Evolutionary conservation across 441 rosid species (phyloP).

Genomic region (Melastoma candidum): DNA sequence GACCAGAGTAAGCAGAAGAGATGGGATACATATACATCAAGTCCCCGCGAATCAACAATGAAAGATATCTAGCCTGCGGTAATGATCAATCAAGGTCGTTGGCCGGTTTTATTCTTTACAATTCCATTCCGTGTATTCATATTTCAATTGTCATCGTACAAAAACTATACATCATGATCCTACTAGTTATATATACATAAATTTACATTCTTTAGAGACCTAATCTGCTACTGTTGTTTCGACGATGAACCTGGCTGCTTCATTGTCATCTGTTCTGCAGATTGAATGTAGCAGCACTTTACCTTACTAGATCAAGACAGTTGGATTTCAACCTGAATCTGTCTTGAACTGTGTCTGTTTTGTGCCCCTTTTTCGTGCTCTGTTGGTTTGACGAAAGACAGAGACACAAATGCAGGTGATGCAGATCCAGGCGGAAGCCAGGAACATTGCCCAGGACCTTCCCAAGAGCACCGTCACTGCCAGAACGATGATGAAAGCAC

Average conservation of each 20-base stretch:
- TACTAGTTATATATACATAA: too few species aligned
- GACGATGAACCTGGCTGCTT: too few species aligned
- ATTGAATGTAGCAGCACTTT: too few species aligned
- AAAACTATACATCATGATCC: too few species aligned
- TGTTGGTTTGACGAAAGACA: constrained; percentile 1
- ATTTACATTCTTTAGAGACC: too few species aligned
- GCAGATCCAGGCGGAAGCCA: constrained; percentile 27
- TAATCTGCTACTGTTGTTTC: too few species aligned
- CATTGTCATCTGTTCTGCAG: too few species aligned
- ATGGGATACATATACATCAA: constrained; percentile 20
- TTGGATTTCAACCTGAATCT: too few species aligned
- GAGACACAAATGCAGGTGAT: constrained; percentile 13
- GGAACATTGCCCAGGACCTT: constrained; percentile 29
- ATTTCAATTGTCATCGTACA: not conserved
- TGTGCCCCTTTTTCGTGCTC: constrained; percentile 1
- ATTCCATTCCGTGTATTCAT: constrained; percentile 1
- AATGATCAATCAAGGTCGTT: not conserved
- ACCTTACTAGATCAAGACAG: too few species aligned
- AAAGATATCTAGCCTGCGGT: constrained; percentile 1
- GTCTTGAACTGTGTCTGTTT: too few species aligned
- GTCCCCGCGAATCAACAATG: constrained; percentile 26
- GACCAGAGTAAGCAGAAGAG: constrained; percentile 21
- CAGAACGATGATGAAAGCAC: constrained; percentile 16
- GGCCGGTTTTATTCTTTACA: not conserved
- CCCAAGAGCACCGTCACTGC: constrained; percentile 30